Evolutionary conservation across 177 flowering plant genomes (phyloP).

Genomic region (Vitis hybrid): DNA sequence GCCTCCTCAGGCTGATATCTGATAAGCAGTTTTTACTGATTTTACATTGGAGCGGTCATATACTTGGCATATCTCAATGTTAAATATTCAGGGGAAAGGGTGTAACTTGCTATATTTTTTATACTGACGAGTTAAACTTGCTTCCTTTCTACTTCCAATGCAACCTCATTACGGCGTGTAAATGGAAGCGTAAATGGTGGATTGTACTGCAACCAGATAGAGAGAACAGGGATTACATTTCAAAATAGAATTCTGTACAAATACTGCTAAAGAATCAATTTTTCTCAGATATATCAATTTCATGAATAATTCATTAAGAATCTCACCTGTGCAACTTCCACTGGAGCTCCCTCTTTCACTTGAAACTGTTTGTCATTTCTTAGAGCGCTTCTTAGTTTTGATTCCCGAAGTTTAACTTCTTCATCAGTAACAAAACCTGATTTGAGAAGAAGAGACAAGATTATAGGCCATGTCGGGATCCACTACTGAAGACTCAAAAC

Average conservation of each 20-base stretch:
- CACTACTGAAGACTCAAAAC: not conserved
- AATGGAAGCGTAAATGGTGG: slow-evolving; percentile 95
- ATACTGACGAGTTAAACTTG: slow-evolving; percentile 25
- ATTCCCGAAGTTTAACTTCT: slow-evolving; percentile 61
- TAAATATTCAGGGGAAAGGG: not conserved
- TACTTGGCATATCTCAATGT: not conserved
- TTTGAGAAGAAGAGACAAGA: slow-evolving; percentile 2
- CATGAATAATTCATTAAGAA: not conserved
- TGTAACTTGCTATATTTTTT: not conserved
- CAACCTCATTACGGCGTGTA: slow-evolving; percentile 83
- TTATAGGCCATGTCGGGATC: not conserved
- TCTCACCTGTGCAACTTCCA: slow-evolving; percentile 87
- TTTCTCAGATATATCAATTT: not conserved
- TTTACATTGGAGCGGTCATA: not conserved
- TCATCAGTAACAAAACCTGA: slow-evolving; percentile 84
- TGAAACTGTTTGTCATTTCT: slow-evolving; percentile 45
- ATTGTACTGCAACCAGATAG: slow-evolving; percentile 67
- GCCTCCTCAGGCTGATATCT: not conserved
- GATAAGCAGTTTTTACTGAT: not conserved
- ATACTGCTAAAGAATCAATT: slow-evolving; percentile 3
- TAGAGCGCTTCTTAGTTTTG: slow-evolving; percentile 50
- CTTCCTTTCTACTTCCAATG: slow-evolving; percentile 73
- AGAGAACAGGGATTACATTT: not conserved
- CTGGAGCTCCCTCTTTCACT: slow-evolving; percentile 55
- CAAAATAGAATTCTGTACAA: not conserved